Evolutionary conservation across 1,139 yeast species (phyloP).

Genomic region (Candida sp.): DNA sequence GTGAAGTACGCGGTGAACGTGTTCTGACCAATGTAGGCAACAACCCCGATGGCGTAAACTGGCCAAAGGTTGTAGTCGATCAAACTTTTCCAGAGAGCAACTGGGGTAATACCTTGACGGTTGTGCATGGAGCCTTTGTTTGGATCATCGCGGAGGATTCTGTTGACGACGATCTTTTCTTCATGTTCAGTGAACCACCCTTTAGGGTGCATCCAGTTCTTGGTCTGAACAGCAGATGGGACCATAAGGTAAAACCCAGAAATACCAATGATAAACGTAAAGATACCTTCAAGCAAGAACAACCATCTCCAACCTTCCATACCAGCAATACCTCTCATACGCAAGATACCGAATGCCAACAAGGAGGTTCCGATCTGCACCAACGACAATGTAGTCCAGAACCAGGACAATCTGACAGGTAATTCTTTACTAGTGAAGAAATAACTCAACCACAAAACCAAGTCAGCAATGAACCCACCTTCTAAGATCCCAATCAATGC

Average conservation of each 20-base stretch:
- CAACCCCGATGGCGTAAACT: slow-evolving; percentile 52
- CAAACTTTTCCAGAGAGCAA: slow-evolving; percentile 42
- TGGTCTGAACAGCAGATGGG: slow-evolving; percentile 61
- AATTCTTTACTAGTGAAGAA: slow-evolving; percentile 32
- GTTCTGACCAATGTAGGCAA: slow-evolving; percentile 45
- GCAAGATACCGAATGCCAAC: slow-evolving; percentile 35
- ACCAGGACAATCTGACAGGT: slow-evolving; percentile 27
- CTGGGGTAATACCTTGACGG: slow-evolving; percentile 54
- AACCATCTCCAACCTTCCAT: slow-evolving; percentile 66
- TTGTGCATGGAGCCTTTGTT: slow-evolving; percentile 32
- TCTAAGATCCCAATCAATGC: slow-evolving; percentile 31
- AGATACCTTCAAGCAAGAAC: slow-evolving; percentile 64
- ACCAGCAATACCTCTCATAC: slow-evolving; percentile 28
- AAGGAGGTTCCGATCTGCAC: slow-evolving; percentile 42
- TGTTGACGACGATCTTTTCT: slow-evolving; percentile 64
- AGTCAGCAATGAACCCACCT: slow-evolving; percentile 38
- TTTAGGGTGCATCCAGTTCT: slow-evolving; percentile 48
- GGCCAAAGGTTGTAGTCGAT: slow-evolving; percentile 66
- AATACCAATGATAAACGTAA: slow-evolving; percentile 61
- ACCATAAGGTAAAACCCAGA: slow-evolving; percentile 60
- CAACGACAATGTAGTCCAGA: slow-evolving; percentile 18
- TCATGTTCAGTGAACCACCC: slow-evolving; percentile 73
- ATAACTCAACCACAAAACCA: slow-evolving; percentile 29
- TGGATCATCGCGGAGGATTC: slow-evolving; percentile 70
- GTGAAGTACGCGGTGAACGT: slow-evolving; percentile 33